Base-by-base conservation (phyloP, 106 monocot species). In the Gastrodia elata region DNA sequence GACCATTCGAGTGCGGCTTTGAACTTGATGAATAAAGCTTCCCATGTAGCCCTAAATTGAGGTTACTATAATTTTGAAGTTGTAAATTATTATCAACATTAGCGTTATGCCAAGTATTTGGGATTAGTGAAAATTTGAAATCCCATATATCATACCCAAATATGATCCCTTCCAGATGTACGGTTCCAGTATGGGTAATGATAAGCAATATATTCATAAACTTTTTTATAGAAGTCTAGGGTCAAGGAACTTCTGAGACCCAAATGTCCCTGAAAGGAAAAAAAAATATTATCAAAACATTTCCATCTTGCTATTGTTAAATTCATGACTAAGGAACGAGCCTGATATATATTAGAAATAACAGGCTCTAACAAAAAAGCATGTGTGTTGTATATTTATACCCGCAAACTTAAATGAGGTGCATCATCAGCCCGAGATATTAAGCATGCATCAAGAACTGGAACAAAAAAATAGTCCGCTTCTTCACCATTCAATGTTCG, bases 401-500 rank as follows among this genome's bases (percentile, higher is more conserved):
- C 95, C 82, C 16, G 46, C 80, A 85, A 79, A 34, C 28, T 57
- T 30, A 97, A 75, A 55, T 98, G 91, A 18, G 91, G 97, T 24
- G 97, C 77, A 78, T 93, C 93, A 61, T 83, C 79, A 52, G 93
- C 93, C 77, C 93, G 86, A 30, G 85, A 85, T 67, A 98, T 88
- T 24, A 98, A 52, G 77, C 97, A 98, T 26, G 93, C 84, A 87
- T 98, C 93, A 80, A 93, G 84, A 72, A 86, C 90, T 6, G 93
- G 97, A 67, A 98, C 88, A 82, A 86, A 98, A 64, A 98, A 98
- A 77, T 81, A 98, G 72, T 98, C 93, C 49, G 93, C 97, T 76
- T 98, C 93, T 39, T 93, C 93, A 59, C 83, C 97, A 88, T 98
- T 98, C 70, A 98, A 41, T 20, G 97, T 98, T 57, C 97, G 71